These are phyloP conservation scores for Paraleonurus japonicus DNA, from an alignment of 257 asterid genomes.

Conservation along the genomic window DNA sequence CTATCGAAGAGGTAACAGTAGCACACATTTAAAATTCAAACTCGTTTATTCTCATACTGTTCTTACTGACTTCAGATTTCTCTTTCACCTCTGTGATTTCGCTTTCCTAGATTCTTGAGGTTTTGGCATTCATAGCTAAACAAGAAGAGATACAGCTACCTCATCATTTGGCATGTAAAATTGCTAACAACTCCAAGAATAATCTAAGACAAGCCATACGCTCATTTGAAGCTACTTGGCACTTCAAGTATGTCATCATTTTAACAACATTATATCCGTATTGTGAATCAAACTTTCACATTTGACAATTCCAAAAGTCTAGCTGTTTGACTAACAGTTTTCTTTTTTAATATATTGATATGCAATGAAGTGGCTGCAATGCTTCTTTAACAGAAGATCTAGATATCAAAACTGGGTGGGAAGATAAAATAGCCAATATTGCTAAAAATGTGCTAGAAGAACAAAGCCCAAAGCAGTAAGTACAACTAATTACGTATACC, in stretches of 20 bases:
- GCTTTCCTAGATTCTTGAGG: constrained; percentile 54
- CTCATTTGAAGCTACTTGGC: constrained; percentile 88
- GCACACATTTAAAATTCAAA: constrained; percentile 6
- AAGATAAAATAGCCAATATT: constrained; percentile 67
- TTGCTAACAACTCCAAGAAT: constrained; percentile 67
- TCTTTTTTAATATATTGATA: constrained; percentile 14
- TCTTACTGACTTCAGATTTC: constrained; percentile 18
- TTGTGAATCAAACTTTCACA: constrained; percentile 1
- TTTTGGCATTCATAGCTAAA: constrained; percentile 64
- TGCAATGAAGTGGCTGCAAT: constrained; percentile 39
- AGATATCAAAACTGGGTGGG: constrained; percentile 82
- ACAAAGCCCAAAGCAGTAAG: constrained; percentile 90
- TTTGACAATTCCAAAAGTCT: constrained; percentile 1
- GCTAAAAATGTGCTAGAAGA: constrained; percentile 68
- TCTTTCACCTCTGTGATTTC: constrained; percentile 11
- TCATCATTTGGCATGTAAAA: constrained; percentile 46
- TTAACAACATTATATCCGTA: constrained; percentile 2
- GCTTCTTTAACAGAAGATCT: constrained; percentile 52
- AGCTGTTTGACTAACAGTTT: constrained; percentile 10
- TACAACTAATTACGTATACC: neutral
- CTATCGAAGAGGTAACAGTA: constrained; percentile 57
- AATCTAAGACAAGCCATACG: constrained; percentile 88
- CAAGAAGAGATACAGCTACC: constrained; percentile 60
- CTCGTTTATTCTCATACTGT: neutral
- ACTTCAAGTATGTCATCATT: constrained; percentile 43